Evolutionary conservation across 495 filamentous ascomycete species (phyloP), one percentile per base, ranked within the genome.

Genomic region (Daldinia grandis): DNA sequence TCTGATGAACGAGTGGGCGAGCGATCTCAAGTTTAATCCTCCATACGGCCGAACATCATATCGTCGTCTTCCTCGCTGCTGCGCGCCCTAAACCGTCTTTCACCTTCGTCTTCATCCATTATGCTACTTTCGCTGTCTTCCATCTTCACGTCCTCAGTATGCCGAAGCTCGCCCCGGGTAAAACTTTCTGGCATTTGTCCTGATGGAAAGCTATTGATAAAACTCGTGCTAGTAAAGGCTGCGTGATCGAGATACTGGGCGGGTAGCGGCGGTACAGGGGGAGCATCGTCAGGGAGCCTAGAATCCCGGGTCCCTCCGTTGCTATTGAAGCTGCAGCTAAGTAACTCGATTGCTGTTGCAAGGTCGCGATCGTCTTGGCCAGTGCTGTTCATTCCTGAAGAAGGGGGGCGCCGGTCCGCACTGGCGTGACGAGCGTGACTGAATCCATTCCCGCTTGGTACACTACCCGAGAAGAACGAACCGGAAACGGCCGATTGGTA

Each of bases 61-160:
- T 93, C 94, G 66, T 97, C 95, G 58, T 98, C 95, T 54, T 97
- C 94, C 71, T 98, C 95, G 75, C 96, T 93, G 69, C 87, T 89
- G 28, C 89, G 87, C 8, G 84, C 86, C 17, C 87, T 83, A 44
- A 82, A 84, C 37, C 83, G 86, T 71, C 83, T 85, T 61, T 93
- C 89, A 66, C 90, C 91, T 38, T 95, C 92, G 63, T 97, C 93
- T 56, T 96, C 92, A 62, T 91, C 91, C 68, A 89, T 88, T 71
- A 87, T 83, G 61, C 88, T 88, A 19, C 89, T 86, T 55, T 86
- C 87, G 62, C 84, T 86, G 42, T 88, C 87, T 59, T 89, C 87
- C 89, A 91, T 91, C 78, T 89, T 88, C n/a, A 89, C 84, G 64
- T 91, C 89, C 21, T 76, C 78, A 28, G 71, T 69, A 57, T 79